Evolutionary conservation across 768 basidiomycete species (phyloP), one percentile per base, ranked within the genome.

Genomic region (Macrolepiota dolichaula): DNA sequence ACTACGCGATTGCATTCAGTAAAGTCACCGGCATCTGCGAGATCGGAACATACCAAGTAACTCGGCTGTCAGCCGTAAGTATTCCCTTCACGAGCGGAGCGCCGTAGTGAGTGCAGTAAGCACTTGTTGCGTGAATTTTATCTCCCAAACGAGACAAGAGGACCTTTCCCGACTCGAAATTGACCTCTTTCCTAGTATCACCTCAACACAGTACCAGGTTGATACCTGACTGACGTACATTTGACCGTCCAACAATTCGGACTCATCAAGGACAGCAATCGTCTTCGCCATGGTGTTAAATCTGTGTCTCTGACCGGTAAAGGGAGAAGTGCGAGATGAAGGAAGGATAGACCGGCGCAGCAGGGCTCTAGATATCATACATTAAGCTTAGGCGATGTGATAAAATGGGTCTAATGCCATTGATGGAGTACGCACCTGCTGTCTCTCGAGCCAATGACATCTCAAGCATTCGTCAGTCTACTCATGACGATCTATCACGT

Each of bases 41-140:
- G 27, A 55, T 19, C 19, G 37, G 59, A 27, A 72, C 84, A 53
- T 68, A 86, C 87, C 94, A 96, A 52, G 90, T 85, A 19, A 96
- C 83, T 62, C 90, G 77, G 10, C 91, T 93, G 70, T 91, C 88
- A 36, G 88, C 80, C 7, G 88, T 83, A 57, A 94, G 76, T 10
- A 93, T 87, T 55, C 93, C 94, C 72, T 92, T 93, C 4, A 79
- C 85, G 2, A 96, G 79, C 1, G 93, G 92, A 2, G 94, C 94
- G 11, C 94, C 94, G 69, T 94, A 96, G 72, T 96, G 94, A 1
- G 93, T 95, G 74, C 94, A 96, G 73, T 84, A 89, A 2, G 91
- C 91, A 62, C 86, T 88, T 0, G 89, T 94, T 5, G 92, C 91
- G 65, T 89, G 80, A 1, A 93, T 76, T 65, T 88, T 83, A 66